phyloP scores from a whole-genome alignment of 176 grass and related monocot genomes.

The Eleusine indica region DNA sequence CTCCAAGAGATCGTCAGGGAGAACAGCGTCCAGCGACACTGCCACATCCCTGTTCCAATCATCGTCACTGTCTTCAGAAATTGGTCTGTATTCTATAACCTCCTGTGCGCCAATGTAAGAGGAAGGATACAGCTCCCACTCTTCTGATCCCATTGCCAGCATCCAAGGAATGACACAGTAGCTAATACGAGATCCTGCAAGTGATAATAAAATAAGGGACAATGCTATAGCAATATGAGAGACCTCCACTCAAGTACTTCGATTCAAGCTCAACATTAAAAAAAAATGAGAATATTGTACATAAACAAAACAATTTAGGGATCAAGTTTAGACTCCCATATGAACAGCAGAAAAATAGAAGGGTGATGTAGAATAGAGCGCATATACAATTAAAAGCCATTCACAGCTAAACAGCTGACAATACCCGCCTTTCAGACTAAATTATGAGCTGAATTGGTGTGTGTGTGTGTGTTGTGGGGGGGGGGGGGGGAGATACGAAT shows the following conservation, averaged over 20 bases:
- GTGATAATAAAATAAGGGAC: conserved; percentile 21
- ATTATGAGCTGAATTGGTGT: neutral
- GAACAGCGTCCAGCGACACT: conserved; percentile 53
- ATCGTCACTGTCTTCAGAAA: conserved; percentile 43
- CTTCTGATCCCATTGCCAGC: conserved; percentile 50
- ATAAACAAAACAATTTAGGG: neutral
- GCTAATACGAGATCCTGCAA: conserved; percentile 49
- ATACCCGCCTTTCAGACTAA: neutral
- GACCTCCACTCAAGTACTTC: neutral
- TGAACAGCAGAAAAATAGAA: neutral
- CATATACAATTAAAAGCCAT: neutral
- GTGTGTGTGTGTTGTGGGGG: neutral
- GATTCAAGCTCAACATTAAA: neutral
- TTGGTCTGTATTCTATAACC: conserved; percentile 32
- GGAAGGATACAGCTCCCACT: conserved; percentile 58
- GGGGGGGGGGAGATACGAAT: neutral
- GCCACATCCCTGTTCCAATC: conserved; percentile 14
- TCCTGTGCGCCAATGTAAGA: conserved; percentile 46
- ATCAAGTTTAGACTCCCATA: neutral
- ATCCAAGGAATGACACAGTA: conserved; percentile 14
- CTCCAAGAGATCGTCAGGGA: conserved; percentile 85
- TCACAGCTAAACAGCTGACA: neutral
- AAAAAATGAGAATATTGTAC: neutral
- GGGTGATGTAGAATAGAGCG: neutral
- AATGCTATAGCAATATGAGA: conserved; percentile 8